A percentile compares a stretch with the other conserved stretches of the same genome.
Conservation (phyloP, 768 basidiomycete species). For the Hypsizygus marmoreus region DNA sequence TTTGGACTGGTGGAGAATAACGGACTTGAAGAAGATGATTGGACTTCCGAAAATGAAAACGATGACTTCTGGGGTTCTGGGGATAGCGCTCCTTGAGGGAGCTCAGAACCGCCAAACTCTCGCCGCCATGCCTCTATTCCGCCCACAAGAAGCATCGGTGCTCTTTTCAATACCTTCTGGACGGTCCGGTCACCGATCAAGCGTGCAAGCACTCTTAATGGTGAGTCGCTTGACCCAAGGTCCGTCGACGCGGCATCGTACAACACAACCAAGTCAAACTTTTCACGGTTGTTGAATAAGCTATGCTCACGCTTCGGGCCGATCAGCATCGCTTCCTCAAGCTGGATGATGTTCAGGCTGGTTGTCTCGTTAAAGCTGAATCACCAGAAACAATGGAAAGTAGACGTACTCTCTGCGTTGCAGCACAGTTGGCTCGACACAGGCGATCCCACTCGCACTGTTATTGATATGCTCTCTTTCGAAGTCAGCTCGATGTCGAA, state of each 20-base stretch:
- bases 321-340: conserved; percentile 76
- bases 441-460: conserved; percentile 62
- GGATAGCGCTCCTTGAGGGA: conserved; percentile 20
- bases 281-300: conserved; percentile 82
- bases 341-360: conserved; percentile 64
- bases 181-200: conserved; percentile 78
- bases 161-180: conserved; percentile 66
- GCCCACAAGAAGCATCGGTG: conserved; percentile 83
- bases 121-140: conserved; percentile 82
- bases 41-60: conserved; percentile 5
- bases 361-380: conserved; percentile 4
- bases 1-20: conserved; percentile 27
- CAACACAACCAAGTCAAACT: conserved; percentile 85
- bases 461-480: conserved; percentile 68
- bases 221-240: conserved; percentile 48
- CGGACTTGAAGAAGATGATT: conserved; percentile 6
- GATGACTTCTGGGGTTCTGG: conserved; percentile 8
- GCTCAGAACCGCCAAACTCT: conserved; percentile 46
- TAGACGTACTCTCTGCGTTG: conserved; percentile 62
- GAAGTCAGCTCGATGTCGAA: conserved; percentile 78
- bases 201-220: conserved; percentile 60
- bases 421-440: conserved; percentile 83
- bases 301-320: conserved; percentile 69
- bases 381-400: conserved; percentile 2
- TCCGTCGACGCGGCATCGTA: conserved; percentile 71